A percentile compares a stretch with the other conserved stretches of the same genome.
These are phyloP conservation scores for Litsea cubeba DNA, from an alignment of 164 flowering plant species.

Conservation along the genomic window DNA sequence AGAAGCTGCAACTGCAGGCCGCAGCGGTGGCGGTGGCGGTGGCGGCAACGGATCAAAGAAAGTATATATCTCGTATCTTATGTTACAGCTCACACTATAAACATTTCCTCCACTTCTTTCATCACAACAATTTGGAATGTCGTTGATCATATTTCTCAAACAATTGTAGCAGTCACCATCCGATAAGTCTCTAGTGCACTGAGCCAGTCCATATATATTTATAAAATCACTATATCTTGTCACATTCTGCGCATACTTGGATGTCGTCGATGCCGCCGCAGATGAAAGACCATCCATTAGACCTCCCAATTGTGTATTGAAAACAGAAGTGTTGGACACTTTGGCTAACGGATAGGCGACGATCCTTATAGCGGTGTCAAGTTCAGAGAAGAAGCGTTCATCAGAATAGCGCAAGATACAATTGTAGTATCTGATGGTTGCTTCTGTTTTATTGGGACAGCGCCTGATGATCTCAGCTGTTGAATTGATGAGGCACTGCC, in stretches of 20 bases:
- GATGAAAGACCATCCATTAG: background rate
- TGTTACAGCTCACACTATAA: background rate
- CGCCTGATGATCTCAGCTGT: background rate
- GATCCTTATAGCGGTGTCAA: background rate
- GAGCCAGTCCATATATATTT: background rate
- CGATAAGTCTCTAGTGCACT: slow-evolving; percentile 12
- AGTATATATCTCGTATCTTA: background rate
- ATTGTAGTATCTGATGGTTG: background rate
- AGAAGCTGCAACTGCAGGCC: no score
- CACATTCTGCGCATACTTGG: background rate
- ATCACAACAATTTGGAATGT: slow-evolving; percentile 3
- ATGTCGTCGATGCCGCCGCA: background rate
- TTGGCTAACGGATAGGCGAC: background rate
- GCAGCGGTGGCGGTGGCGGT: no score
- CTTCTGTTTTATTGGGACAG: slow-evolving; percentile 3
- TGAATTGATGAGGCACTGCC: slow-evolving; percentile 8
- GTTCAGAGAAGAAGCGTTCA: slow-evolving; percentile 6
- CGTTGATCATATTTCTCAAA: background rate
- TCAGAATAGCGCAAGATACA: slow-evolving; percentile 25
- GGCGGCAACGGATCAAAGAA: slow-evolving; percentile 9
- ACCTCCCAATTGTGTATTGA: background rate
- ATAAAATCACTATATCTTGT: background rate
- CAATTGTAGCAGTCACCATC: background rate
- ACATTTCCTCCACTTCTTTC: background rate
- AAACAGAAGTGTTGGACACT: background rate